Evolutionary conservation across 805 yeast genomes (phyloP).

Genomic region (Schwanniomyces occidentalis): DNA sequence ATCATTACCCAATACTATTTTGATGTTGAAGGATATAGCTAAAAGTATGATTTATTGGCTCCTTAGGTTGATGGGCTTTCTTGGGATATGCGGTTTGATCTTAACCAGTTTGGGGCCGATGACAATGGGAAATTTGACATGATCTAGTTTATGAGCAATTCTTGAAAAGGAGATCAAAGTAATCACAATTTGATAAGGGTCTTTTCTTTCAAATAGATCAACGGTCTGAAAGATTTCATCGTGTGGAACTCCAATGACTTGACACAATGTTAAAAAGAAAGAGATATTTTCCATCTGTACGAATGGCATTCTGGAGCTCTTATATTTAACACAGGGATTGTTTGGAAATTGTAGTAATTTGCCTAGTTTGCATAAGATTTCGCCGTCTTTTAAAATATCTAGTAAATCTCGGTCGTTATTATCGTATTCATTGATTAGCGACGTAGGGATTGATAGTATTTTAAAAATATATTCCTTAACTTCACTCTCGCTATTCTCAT

Average conservation of each 20-base stretch:
- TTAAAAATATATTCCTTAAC: conserved; percentile 57
- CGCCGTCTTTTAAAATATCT: conserved; percentile 62
- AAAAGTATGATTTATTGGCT: not conserved
- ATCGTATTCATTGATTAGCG: conserved; percentile 17
- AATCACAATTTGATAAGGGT: conserved; percentile 77
- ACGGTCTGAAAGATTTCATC: conserved; percentile 80
- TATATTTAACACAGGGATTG: conserved; percentile 46
- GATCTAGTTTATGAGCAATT: conserved; percentile 50
- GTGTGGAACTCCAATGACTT: conserved; percentile 67
- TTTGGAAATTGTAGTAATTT: conserved; percentile 21
- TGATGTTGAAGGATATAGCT: no score
- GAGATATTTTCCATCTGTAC: conserved; percentile 82
- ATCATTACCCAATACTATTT: no score
- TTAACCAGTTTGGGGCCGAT: conserved; percentile 47
- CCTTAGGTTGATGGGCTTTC: conserved; percentile 47
- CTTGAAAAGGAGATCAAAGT: conserved; percentile 74
- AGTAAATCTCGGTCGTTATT: conserved; percentile 44
- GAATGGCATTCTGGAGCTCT: conserved; percentile 71
- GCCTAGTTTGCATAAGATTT: conserved; percentile 36
- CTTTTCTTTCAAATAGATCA: conserved; percentile 71
- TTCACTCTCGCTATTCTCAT: conserved; percentile 37
- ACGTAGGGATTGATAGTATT: conserved; percentile 22
- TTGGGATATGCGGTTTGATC: conserved; percentile 53
- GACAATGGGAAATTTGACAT: conserved; percentile 22
- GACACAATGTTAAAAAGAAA: conserved; percentile 63